These are phyloP conservation scores for Geotrichum cucujoidarum DNA, from an alignment of 1,139 yeast species.

Conservation along the genomic window DNA sequence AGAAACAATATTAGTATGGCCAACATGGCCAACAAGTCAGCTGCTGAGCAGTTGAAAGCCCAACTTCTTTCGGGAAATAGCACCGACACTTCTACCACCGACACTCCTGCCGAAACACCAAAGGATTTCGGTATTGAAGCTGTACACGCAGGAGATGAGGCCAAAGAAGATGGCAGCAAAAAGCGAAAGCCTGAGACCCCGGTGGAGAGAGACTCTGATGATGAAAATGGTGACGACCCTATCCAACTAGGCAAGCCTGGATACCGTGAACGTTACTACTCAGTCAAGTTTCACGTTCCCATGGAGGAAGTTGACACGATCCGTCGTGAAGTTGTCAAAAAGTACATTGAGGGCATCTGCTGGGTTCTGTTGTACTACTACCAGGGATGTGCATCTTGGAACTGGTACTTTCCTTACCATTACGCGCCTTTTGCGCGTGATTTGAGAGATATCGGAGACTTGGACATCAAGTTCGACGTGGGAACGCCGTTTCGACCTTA, in stretches of 20 bases:
- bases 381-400: conserved; percentile 98
- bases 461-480: conserved; percentile 56
- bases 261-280: conserved; percentile 75
- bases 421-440: conserved; percentile 97
- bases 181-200: conserved; percentile 28
- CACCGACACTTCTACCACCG: conserved; percentile 17
- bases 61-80: conserved; percentile 28
- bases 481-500: conserved; percentile 88
- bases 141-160: conserved; percentile 16
- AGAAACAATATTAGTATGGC: conserved; percentile 67
- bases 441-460: conserved; percentile 55
- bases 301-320: conserved; percentile 55
- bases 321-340: conserved; percentile 57
- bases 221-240: conserved; percentile 42
- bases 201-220: conserved; percentile 24
- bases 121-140: conserved; percentile 20
- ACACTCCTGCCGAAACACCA: conserved; percentile 16
- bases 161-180: conserved; percentile 23
- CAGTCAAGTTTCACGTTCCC: conserved; percentile 60
- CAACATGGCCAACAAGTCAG: conserved; percentile 65
- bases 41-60: conserved; percentile 60
- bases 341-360: conserved; percentile 88
- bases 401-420: conserved; percentile 95
- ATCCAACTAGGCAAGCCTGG: conserved; percentile 85
- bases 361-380: conserved; percentile 93